Evolutionary conservation across 1,284 basidiomycete species (phyloP).

Genomic region (Melanopsichium pennsylvanicum): DNA sequence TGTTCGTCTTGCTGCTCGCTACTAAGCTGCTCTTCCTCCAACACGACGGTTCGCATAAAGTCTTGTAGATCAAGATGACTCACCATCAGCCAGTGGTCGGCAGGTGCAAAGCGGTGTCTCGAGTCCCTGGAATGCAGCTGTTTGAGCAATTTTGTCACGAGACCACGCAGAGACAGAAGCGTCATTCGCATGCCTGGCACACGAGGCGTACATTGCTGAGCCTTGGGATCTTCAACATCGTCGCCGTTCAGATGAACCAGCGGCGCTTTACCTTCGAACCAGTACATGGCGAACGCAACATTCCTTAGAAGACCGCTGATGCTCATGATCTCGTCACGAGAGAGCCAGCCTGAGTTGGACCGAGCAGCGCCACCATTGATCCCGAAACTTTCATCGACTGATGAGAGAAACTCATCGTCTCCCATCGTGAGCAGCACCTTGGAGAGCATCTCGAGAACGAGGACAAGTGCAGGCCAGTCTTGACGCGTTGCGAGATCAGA

Average conservation of each 20-base stretch:
- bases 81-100: conserved; percentile 85
- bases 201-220: conserved; percentile 9
- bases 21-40: conserved; percentile 59
- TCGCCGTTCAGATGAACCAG: conserved; percentile 31
- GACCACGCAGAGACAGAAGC: conserved; percentile 44
- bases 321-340: conserved; percentile 79
- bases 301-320: conserved; percentile 78
- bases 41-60: conserved; percentile 86
- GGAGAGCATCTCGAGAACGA: conserved; percentile 83
- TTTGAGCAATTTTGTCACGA: conserved; percentile 56
- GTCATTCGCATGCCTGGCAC: conserved; percentile 52
- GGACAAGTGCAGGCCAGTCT: conserved; percentile 73
- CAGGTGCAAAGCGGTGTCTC: conserved; percentile 41
- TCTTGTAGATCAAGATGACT: conserved; percentile 76
- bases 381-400: conserved; percentile 1
- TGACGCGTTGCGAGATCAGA: not conserved
- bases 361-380: conserved; percentile 8
- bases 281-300: conserved; percentile 81
- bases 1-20: conserved; percentile 27
- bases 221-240: not conserved
- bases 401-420: conserved; percentile 92
- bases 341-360: conserved; percentile 67
- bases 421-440: conserved; percentile 88
- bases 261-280: conserved; percentile 70
- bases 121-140: conserved; percentile 61